Conservation (phyloP, 1,139 yeast species). For the Magnusiomyces paraingens region DNA sequence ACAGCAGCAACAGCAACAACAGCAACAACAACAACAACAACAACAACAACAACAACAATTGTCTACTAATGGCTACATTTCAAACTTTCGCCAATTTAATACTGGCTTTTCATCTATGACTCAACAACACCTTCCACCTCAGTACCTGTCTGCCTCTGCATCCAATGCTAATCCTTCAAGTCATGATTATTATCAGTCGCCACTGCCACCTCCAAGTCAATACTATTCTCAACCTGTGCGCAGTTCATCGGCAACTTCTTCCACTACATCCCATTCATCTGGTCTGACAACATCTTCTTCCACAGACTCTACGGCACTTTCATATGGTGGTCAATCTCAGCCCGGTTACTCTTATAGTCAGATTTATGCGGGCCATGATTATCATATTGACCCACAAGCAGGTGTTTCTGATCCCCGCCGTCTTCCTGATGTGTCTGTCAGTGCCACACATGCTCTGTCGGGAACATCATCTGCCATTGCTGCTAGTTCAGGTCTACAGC, state of each 20-base stretch:
- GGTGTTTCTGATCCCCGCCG: constrained; percentile 20
- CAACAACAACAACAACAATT: constrained; percentile 21
- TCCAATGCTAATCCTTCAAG: constrained; percentile 5
- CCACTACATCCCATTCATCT: constrained; percentile 6
- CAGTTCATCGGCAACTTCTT: constrained; percentile 9
- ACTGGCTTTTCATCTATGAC: no score
- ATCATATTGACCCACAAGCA: not conserved
- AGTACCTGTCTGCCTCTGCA: constrained; percentile 17
- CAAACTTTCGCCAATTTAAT: no score
- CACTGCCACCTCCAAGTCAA: not conserved
- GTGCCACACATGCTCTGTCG: constrained; percentile 1
- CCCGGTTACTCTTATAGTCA: not conserved
- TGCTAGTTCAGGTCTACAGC: not conserved
- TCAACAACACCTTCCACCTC: constrained; percentile 1
- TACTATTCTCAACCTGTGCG: constrained; percentile 13
- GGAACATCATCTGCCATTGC: constrained; percentile 3
- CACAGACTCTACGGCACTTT: no score
- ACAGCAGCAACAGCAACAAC: no score
- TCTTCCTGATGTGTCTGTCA: constrained; percentile 18
- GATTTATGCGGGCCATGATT: not conserved
- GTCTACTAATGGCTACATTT: constrained; percentile 1
- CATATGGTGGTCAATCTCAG: no score
- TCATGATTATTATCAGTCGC: constrained; percentile 10
- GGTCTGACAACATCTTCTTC: no score
- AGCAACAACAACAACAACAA: not conserved